Conservation (phyloP, 371 early-diverging fungal genomes). For the Mucor lusitanicus region DNA sequence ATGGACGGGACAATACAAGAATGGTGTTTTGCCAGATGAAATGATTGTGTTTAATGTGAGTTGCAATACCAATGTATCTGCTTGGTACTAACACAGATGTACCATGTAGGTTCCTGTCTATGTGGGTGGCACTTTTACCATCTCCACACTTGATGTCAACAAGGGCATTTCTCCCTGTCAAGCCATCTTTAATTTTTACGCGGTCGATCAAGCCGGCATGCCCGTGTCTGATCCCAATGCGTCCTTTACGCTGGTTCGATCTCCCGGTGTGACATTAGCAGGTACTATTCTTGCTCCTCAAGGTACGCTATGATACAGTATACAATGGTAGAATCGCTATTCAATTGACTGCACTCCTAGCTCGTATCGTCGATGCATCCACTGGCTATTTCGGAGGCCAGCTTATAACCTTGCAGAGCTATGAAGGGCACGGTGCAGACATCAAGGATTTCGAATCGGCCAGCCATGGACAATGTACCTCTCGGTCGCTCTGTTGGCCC, state of each 20-base stretch:
- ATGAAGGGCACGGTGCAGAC: constrained; percentile 1
- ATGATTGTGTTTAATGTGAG: constrained; percentile 8
- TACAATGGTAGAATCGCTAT: neutral
- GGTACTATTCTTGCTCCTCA: constrained; percentile 7
- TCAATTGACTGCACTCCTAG: neutral
- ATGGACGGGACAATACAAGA: neutral
- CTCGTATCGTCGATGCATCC: neutral
- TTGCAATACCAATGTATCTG: neutral
- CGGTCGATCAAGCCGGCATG: neutral
- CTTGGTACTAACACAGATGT: neutral
- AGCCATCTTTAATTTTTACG: neutral
- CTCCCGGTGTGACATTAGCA: neutral
- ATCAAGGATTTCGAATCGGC: neutral
- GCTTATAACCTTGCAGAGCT: neutral
- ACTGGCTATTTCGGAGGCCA: constrained; percentile 5
- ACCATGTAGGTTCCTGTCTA: neutral
- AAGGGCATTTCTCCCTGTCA: constrained; percentile 1
- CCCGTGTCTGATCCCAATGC: neutral
- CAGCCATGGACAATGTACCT: neutral
- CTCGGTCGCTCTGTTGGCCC: neutral
- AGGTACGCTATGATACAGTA: neutral
- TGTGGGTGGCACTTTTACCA: neutral
- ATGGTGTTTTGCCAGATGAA: neutral
- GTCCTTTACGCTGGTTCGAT: neutral
- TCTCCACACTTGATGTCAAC: neutral